Percentiles rank a stretch among this genome's conserved stretches.
Conservation (phyloP, 2,329 filamentous ascomycete species). For the Thelonectria olida region DNA sequence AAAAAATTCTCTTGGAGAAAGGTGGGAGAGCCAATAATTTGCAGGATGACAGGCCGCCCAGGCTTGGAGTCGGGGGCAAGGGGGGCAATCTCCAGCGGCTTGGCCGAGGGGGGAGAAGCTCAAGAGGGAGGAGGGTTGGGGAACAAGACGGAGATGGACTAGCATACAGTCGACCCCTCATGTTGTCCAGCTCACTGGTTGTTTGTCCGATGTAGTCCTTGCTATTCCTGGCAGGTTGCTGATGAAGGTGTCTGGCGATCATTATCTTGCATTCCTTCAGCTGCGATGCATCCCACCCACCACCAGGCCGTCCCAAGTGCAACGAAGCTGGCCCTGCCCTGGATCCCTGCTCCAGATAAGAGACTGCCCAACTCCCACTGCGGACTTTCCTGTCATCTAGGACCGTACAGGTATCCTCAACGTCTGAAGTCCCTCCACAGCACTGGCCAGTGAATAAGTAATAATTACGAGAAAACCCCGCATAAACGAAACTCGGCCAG, state of each 20-base stretch:
- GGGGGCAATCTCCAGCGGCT: neutral
- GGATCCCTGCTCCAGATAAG: neutral
- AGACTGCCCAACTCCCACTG: neutral
- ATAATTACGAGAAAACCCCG: neutral
- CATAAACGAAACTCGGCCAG: neutral
- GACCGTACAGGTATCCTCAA: no score
- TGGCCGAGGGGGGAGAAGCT: neutral
- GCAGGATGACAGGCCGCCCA: no score
- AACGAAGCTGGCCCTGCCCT: neutral
- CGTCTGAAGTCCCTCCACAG: neutral
- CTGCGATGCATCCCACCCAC: neutral
- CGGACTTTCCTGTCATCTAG: no score
- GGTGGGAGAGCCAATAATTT: neutral
- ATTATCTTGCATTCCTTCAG: neutral
- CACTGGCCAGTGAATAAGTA: neutral
- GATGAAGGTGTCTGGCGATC: no score
- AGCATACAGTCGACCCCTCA: neutral
- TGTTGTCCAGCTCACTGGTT: no score
- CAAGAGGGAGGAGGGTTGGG: neutral
- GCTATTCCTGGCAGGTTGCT: neutral
- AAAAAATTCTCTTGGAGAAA: neutral
- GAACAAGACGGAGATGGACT: slow-evolving; percentile 2
- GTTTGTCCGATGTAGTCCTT: no score
- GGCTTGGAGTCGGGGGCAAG: neutral
- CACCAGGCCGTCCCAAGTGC: neutral